phyloP scores from a whole-genome alignment of 495 filamentous ascomycete genomes.

The Talaromyces thailandensis region DNA sequence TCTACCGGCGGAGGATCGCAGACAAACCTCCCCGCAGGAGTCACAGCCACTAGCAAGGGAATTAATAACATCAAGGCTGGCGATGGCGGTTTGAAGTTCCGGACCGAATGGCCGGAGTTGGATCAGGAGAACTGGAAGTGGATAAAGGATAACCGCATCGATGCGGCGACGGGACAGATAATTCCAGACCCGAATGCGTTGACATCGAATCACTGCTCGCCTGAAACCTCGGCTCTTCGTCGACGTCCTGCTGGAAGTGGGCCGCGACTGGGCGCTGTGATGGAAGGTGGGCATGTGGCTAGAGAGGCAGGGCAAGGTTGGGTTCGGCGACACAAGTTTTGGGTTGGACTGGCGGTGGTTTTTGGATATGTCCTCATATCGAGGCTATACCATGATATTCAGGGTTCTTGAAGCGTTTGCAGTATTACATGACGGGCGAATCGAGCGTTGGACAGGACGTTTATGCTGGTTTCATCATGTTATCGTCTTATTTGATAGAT shows the following conservation, averaged over 20 bases:
- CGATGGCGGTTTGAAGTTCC: conserved; percentile 87
- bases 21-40: conserved; percentile 35
- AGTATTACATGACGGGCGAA: not conserved
- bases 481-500: not conserved
- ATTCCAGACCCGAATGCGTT: conserved; percentile 29
- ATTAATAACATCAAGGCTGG: conserved; percentile 69
- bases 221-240: conserved; percentile 59
- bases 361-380: conserved; percentile 75
- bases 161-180: conserved; percentile 64
- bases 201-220: conserved; percentile 36
- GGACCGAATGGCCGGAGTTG: conserved; percentile 79
- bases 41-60: conserved; percentile 38
- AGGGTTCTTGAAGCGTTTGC: not conserved
- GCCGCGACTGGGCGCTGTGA: conserved; percentile 66
- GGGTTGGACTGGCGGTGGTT: conserved; percentile 55
- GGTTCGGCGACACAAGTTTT: conserved; percentile 66
- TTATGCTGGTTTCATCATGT: not conserved
- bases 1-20: conserved; percentile 87
- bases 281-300: conserved; percentile 65
- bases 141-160: conserved; percentile 77
- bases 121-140: conserved; percentile 90
- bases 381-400: conserved; percentile 54
- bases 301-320: conserved; percentile 73
- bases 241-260: conserved; percentile 59
- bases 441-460: not conserved